Conservation (phyloP, 2,329 filamentous ascomycete genomes). For the Colletotrichum sojae region DNA sequence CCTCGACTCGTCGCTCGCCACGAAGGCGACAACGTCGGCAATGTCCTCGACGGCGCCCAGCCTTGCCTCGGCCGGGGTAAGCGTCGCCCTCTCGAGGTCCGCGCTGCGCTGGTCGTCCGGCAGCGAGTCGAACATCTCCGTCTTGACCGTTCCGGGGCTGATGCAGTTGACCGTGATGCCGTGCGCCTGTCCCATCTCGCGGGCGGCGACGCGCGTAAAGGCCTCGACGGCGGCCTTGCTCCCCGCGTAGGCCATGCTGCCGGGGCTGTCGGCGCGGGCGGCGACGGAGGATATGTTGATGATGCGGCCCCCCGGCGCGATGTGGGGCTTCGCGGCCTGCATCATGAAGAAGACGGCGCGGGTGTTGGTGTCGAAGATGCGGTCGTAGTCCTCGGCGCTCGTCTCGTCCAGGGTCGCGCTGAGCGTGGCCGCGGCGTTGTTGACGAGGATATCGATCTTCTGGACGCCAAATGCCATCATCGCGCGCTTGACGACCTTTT, state of each 20-base stretch:
- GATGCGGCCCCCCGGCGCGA: constrained; percentile 42
- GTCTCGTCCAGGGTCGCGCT: constrained; percentile 40
- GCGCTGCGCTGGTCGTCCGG: constrained; percentile 39
- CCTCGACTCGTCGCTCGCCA: constrained; percentile 41
- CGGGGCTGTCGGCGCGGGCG: constrained; percentile 37
- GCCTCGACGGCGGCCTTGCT: constrained; percentile 42
- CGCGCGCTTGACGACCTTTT: constrained; percentile 40
- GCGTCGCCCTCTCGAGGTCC: constrained; percentile 38
- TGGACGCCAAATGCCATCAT: constrained; percentile 42
- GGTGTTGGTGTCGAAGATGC: constrained; percentile 41
- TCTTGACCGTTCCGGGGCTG: constrained; percentile 41
- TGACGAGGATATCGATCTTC: constrained; percentile 43
- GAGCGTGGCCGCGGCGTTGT: constrained; percentile 42
- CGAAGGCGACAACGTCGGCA: constrained; percentile 41
- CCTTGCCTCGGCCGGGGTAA: constrained; percentile 41
- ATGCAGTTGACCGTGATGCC: constrained; percentile 43
- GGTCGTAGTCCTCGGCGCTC: constrained; percentile 40
- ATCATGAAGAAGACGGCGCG: constrained; percentile 43
- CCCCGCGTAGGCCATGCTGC: constrained; percentile 42
- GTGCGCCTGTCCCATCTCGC: constrained; percentile 40
- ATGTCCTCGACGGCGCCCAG: constrained; percentile 42
- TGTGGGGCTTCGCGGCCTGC: constrained; percentile 40
- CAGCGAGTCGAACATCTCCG: constrained; percentile 40
- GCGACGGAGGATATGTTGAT: constrained; percentile 44
- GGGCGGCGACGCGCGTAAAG: constrained; percentile 41